Percentiles rank a stretch among this genome's conserved stretches.
These are phyloP conservation scores for Acanthamoeba lugdunensis DNA, from an alignment of 208 protist species.

Conservation along the genomic window DNA sequence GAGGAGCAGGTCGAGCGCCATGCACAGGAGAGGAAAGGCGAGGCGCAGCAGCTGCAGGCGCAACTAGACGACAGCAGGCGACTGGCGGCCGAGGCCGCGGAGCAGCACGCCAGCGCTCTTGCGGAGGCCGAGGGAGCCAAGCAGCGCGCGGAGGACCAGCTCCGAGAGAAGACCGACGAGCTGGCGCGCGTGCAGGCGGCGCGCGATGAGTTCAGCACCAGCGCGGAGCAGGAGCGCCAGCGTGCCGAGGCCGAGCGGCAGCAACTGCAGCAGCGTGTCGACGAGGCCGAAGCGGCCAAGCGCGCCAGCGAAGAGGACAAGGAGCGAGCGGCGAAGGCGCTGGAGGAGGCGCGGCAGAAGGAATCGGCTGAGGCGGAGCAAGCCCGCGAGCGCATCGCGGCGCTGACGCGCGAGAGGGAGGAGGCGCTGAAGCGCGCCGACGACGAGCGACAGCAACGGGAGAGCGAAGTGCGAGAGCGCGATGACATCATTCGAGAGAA, in stretches of 20 bases:
- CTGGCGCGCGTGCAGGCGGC: not conserved
- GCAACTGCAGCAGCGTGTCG: not conserved
- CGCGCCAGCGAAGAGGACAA: not conserved
- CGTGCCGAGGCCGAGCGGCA: not conserved
- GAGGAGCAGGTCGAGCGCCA: not conserved
- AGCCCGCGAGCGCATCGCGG: not conserved
- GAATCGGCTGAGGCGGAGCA: not conserved
- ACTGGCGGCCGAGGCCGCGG: not conserved
- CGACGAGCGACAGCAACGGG: not conserved
- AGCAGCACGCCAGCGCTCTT: not conserved
- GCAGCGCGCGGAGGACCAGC: not conserved
- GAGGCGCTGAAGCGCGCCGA: not conserved
- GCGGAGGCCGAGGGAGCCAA: not conserved
- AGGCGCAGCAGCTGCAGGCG: not conserved
- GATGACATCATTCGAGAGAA: not conserved
- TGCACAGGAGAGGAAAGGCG: not conserved
- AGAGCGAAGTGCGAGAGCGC: not conserved
- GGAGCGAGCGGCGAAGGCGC: not conserved
- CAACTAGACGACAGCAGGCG: not conserved
- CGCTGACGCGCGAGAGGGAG: conserved; percentile 9
- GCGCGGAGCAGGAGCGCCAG: not conserved
- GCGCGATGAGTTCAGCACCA: not conserved
- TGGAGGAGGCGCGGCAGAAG: not conserved
- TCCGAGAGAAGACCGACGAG: not conserved
- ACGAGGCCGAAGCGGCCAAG: not conserved